Percentiles rank a stretch among this genome's conserved stretches.
These are phyloP conservation scores for Fraxinus sp. DNA, from an alignment of 305 asterid species.

Conservation along the genomic window DNA sequence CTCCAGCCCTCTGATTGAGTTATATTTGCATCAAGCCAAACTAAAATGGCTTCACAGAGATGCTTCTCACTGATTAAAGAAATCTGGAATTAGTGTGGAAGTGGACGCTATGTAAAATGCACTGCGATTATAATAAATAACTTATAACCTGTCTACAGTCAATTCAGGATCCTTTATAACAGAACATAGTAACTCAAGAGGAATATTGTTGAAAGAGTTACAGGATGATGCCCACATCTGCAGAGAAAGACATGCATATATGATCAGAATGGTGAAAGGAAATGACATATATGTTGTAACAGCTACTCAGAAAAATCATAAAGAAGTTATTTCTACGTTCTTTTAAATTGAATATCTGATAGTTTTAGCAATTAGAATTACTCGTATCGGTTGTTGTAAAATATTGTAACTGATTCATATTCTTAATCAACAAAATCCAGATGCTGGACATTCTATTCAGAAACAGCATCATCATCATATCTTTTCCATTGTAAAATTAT, in stretches of 20 bases:
- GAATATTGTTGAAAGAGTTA: conserved; percentile 52
- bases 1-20: conserved; percentile 38
- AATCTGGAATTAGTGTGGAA: conserved; percentile 30
- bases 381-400: background rate
- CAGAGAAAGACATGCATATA: conserved; percentile 25
- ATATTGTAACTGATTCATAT: background rate
- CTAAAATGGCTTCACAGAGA: conserved; percentile 67
- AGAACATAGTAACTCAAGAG: conserved; percentile 49
- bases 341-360: conserved; percentile 6
- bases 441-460: background rate
- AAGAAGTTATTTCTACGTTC: conserved; percentile 12
- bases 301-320: background rate
- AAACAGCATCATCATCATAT: background rate
- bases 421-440: background rate
- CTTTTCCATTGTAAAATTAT: background rate
- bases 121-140: background rate
- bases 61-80: conserved; percentile 61
- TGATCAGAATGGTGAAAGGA: conserved; percentile 15
- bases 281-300: background rate
- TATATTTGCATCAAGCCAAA: conserved; percentile 56
- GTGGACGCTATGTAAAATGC: conserved; percentile 11
- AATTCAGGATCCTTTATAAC: conserved; percentile 62
- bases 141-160: conserved; percentile 72
- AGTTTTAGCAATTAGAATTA: background rate
- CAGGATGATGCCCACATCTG: conserved; percentile 77